Conservation (phyloP, 1,139 yeast species). For the Blastobotrys apis region DNA sequence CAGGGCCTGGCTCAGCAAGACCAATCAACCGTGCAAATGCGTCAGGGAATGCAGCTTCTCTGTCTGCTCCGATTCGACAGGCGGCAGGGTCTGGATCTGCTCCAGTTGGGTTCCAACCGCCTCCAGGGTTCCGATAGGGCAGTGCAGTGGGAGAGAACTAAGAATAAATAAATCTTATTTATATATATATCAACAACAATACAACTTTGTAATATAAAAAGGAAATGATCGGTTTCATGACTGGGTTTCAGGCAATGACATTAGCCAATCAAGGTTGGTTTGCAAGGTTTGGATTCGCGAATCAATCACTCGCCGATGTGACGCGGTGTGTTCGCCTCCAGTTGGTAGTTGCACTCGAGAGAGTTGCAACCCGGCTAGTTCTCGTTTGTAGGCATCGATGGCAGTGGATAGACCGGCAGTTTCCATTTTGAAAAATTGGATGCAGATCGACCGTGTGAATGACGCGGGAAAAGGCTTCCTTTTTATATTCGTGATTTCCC, state of each 20-base stretch:
- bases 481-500: too few species aligned
- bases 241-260: neutral
- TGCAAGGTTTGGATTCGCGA: conserved; percentile 6
- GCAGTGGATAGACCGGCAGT: conserved; percentile 3
- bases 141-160: too few species aligned
- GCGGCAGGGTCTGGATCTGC: conserved; percentile 29
- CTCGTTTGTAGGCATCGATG: conserved; percentile 11
- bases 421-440: neutral
- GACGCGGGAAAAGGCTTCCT: too few species aligned
- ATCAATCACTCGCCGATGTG: conserved; percentile 7
- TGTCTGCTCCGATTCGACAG: conserved; percentile 32
- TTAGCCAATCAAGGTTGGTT: conserved; percentile 12
- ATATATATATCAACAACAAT: neutral
- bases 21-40: conserved; percentile 37
- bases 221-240: neutral
- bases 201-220: neutral
- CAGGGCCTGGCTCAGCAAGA: conserved; percentile 46
- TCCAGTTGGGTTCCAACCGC: conserved; percentile 30
- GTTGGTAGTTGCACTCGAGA: conserved; percentile 4
- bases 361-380: conserved; percentile 6
- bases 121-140: conserved; percentile 13
- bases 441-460: too few species aligned
- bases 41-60: conserved; percentile 20
- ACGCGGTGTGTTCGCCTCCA: neutral
- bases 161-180: too few species aligned